Percentiles rank a stretch among this genome's conserved stretches.
Evolutionary conservation across 2,329 filamentous ascomycete species (phyloP).

Genomic region (Colletotrichum sp.): DNA sequence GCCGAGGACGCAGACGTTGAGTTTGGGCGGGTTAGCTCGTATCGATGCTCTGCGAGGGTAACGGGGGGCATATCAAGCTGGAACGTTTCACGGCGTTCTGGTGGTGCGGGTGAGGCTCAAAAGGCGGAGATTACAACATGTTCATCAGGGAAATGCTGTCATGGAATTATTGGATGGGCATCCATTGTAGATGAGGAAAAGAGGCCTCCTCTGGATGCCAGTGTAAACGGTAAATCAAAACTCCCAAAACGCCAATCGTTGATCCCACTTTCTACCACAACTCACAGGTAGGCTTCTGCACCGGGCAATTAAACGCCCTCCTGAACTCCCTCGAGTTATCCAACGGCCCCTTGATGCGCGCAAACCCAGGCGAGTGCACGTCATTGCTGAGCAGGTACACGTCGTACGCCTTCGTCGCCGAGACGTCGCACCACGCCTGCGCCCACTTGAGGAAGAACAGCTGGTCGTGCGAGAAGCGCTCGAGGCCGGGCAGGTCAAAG

Average conservation of each 20-base stretch:
- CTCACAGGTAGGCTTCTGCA: slow-evolving; percentile 71
- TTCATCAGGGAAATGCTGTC: not conserved
- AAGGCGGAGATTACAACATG: not conserved
- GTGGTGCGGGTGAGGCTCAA: not conserved
- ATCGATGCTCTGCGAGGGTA: not conserved
- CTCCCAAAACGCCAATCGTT: not conserved
- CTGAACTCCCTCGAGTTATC: slow-evolving; percentile 71
- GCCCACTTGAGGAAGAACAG: slow-evolving; percentile 71
- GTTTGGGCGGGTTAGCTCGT: not conserved
- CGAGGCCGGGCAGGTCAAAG: slow-evolving; percentile 61
- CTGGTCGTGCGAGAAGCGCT: slow-evolving; percentile 68
- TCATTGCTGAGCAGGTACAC: slow-evolving; percentile 64
- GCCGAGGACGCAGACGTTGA: not conserved
- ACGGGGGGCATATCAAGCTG: not conserved
- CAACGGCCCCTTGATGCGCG: slow-evolving; percentile 66
- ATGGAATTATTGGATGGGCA: not conserved
- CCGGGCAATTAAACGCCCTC: slow-evolving; percentile 69
- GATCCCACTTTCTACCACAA: slow-evolving; percentile 59
- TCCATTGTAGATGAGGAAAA: not conserved
- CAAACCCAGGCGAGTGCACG: slow-evolving; percentile 67
- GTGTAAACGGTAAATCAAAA: not conserved
- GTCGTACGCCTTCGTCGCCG: slow-evolving; percentile 56
- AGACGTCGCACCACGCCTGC: slow-evolving; percentile 71
- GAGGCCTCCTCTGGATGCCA: not conserved
- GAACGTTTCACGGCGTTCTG: not conserved